Conservation (phyloP, 1,284 basidiomycete species). For the Cryptococcus maquisensis region DNA sequence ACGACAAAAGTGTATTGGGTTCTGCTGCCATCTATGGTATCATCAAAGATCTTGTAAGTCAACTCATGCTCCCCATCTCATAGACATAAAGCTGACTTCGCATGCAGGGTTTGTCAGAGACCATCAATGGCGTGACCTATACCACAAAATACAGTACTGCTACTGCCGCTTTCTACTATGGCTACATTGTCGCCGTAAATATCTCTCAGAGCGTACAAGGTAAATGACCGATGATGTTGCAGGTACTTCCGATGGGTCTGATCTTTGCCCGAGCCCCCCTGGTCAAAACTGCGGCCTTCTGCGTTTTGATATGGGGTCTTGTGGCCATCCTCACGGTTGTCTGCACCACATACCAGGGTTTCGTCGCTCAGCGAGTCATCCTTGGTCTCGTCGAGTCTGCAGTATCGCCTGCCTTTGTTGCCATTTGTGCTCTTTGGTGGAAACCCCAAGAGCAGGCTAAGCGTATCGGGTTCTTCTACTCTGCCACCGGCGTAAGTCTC, state of each 20-base stretch:
- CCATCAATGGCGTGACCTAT: conserved; percentile 36
- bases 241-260: conserved; percentile 50
- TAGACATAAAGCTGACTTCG: neutral
- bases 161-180: conserved; percentile 52
- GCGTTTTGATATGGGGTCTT: conserved; percentile 51
- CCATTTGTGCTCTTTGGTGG: conserved; percentile 54
- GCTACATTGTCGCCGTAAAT: conserved; percentile 49
- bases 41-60: conserved; percentile 47
- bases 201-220: neutral
- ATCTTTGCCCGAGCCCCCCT: conserved; percentile 51
- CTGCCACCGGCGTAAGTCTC: conserved; percentile 50
- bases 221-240: neutral
- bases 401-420: conserved; percentile 53
- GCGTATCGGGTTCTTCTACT: conserved; percentile 52
- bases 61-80: neutral
- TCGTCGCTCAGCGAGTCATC: conserved; percentile 52
- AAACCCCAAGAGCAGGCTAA: conserved; percentile 48
- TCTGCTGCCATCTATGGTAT: conserved; percentile 54
- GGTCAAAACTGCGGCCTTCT: conserved; percentile 37
- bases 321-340: conserved; percentile 52
- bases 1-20: conserved; percentile 53
- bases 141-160: conserved; percentile 47
- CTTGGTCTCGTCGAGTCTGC: conserved; percentile 51
- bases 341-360: conserved; percentile 45
- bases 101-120: conserved; percentile 32